Evolutionary conservation across 768 basidiomycete genomes (phyloP).

Genomic region (Tylopilus intermedius): DNA sequence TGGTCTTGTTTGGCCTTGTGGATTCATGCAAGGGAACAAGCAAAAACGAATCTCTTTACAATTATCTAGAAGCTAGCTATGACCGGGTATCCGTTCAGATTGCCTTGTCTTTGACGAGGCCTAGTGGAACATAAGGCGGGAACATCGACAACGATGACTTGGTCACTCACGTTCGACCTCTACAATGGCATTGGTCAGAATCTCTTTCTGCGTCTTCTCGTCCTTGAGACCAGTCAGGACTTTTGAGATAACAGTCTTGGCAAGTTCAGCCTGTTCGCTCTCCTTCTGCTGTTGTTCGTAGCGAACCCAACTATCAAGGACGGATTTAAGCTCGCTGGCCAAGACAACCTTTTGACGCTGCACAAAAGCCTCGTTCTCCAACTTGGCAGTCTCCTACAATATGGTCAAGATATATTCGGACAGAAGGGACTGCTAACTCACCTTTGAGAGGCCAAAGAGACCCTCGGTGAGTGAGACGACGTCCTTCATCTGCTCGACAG

Average conservation of each 20-base stretch:
- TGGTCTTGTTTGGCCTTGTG: conserved; percentile 22
- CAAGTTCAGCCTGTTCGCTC: conserved; percentile 89
- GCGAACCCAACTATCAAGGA: conserved; percentile 97
- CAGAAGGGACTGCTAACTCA: conserved; percentile 23
- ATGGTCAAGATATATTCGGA: background rate
- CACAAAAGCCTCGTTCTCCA: conserved; percentile 87
- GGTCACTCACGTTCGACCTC: conserved; percentile 89
- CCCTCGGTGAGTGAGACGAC: conserved; percentile 86
- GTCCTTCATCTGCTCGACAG: conserved; percentile 92
- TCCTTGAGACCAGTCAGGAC: conserved; percentile 80
- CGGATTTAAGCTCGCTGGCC: conserved; percentile 84
- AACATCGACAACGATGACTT: background rate
- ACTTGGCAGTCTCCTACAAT: conserved; percentile 78
- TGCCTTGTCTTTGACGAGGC: conserved; percentile 86
- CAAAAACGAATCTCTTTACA: conserved; percentile 12
- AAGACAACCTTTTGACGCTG: conserved; percentile 85
- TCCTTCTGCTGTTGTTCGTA: conserved; percentile 97
- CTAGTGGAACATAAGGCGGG: conserved; percentile 35
- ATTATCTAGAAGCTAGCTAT: conserved; percentile 27
- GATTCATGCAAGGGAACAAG: background rate
- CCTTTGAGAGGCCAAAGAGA: conserved; percentile 92
- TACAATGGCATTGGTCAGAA: conserved; percentile 69
- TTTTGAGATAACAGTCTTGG: conserved; percentile 82
- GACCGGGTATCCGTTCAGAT: conserved; percentile 49
- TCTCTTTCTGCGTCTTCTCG: conserved; percentile 84